phyloP scores from a whole-genome alignment of 352 stramenopile species.

The Phytophthora nicotianae region DNA sequence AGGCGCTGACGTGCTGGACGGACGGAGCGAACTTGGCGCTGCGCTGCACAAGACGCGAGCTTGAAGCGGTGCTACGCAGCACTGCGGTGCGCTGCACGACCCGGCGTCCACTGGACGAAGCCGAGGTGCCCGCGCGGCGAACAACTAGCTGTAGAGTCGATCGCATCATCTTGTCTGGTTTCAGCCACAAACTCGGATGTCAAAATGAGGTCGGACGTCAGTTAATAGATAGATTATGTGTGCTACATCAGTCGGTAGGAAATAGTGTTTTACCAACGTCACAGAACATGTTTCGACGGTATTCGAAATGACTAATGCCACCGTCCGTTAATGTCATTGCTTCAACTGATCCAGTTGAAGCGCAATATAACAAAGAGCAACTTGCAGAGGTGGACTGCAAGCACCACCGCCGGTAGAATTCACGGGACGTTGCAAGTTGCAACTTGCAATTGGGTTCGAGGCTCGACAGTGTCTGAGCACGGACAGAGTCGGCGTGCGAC shows the following conservation, averaged over 20 bases:
- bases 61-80: not conserved
- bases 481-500: slow-evolving; percentile 14
- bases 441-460: too few relatives aligned
- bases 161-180: slow-evolving; percentile 54
- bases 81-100: slow-evolving; percentile 19
- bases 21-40: slow-evolving; percentile 35
- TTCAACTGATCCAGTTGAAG: slow-evolving; percentile 16
- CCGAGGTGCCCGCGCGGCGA: slow-evolving; percentile 32
- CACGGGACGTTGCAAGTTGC: not conserved
- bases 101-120: slow-evolving; percentile 22
- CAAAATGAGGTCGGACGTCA: slow-evolving; percentile 12
- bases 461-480: slow-evolving; percentile 2
- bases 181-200: slow-evolving; percentile 33
- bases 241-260: slow-evolving; percentile 9
- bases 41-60: slow-evolving; percentile 23
- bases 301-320: slow-evolving; percentile 7
- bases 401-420: slow-evolving; percentile 14
- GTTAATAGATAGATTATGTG: slow-evolving; percentile 11
- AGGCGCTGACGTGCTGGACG: slow-evolving; percentile 43
- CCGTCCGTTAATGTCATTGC: slow-evolving; percentile 1
- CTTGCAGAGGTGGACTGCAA: not conserved
- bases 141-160: slow-evolving; percentile 48
- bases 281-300: not conserved
- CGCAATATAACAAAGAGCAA: slow-evolving; percentile 7
- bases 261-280: not conserved